phyloP scores from a whole-genome alignment of 2,329 filamentous ascomycete species.

The Endocalyx cinctus region DNA sequence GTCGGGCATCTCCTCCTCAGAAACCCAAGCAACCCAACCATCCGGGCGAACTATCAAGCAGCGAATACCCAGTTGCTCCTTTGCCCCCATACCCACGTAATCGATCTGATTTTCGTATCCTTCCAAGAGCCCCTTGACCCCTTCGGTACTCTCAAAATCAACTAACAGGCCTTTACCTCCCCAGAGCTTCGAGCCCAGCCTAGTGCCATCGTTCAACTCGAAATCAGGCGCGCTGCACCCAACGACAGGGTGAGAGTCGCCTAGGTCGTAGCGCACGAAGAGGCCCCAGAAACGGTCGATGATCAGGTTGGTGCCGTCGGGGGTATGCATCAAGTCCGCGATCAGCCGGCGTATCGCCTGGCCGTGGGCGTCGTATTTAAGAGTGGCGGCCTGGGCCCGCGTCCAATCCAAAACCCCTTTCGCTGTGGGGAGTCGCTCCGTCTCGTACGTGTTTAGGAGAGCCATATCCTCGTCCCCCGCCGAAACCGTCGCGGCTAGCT shows the following conservation, averaged over 20 bases:
- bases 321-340: constrained; percentile 21
- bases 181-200: constrained; percentile 26
- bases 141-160: constrained; percentile 15
- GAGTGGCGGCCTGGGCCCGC: constrained; percentile 28
- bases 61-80: constrained; percentile 19
- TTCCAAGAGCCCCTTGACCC: constrained; percentile 8
- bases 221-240: constrained; percentile 33
- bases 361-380: constrained; percentile 25
- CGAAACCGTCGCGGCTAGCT: constrained; percentile 28
- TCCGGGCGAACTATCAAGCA: constrained; percentile 27
- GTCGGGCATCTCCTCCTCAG: constrained; percentile 14
- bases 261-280: constrained; percentile 26
- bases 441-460: constrained; percentile 1
- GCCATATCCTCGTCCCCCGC: not conserved
- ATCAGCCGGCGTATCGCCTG: constrained; percentile 20
- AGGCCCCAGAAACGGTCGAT: constrained; percentile 31
- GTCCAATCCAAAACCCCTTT: constrained; percentile 30
- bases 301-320: constrained; percentile 25
- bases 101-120: constrained; percentile 12
- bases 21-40: constrained; percentile 28
- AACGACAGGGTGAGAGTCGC: constrained; percentile 24
- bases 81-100: constrained; percentile 13
- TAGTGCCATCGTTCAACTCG: constrained; percentile 20
- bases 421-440: not conserved
- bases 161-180: constrained; percentile 23